Evolutionary conservation across 2,329 filamentous ascomycete species (phyloP).

Genomic region (Xylaria polymorpha): DNA sequence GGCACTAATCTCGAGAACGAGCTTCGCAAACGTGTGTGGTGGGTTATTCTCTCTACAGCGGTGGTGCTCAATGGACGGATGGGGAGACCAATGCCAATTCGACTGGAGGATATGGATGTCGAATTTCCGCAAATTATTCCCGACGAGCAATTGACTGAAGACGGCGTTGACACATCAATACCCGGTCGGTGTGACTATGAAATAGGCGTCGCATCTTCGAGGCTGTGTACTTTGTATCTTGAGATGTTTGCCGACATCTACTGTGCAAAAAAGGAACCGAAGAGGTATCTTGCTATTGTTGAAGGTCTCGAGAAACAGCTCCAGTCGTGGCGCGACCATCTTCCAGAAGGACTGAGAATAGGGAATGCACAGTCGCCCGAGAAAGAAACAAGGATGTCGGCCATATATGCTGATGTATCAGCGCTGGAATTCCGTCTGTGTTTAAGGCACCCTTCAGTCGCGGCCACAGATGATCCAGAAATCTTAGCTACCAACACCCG

Average conservation of each 20-base stretch:
- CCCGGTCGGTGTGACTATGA: constrained; percentile 73
- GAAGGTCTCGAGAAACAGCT: constrained; percentile 74
- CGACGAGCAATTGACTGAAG: constrained; percentile 75
- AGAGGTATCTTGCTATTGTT: constrained; percentile 72
- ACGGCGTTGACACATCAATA: constrained; percentile 67
- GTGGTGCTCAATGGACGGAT: constrained; percentile 79
- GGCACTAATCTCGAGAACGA: constrained; percentile 74
- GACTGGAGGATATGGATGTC: constrained; percentile 80
- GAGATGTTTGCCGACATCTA: constrained; percentile 84
- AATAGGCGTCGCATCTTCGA: constrained; percentile 73
- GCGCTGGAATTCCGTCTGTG: constrained; percentile 69
- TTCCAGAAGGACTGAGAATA: constrained; percentile 70
- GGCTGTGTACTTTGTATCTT: constrained; percentile 73
- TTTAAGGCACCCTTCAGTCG: constrained; percentile 71
- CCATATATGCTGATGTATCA: constrained; percentile 66
- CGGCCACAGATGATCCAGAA: constrained; percentile 63
- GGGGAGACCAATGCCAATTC: constrained; percentile 80
- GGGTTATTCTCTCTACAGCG: constrained; percentile 74
- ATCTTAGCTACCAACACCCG: constrained; percentile 71
- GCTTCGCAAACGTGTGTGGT: constrained; percentile 81
- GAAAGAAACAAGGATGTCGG: constrained; percentile 60
- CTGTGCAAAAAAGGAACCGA: constrained; percentile 70
- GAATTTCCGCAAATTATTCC: constrained; percentile 78
- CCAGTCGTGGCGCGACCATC: constrained; percentile 69
- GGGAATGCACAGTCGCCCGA: constrained; percentile 57